Conservation (phyloP, 495 filamentous ascomycete genomes). For the Aspergillus sclerotiicarbonarius region DNA sequence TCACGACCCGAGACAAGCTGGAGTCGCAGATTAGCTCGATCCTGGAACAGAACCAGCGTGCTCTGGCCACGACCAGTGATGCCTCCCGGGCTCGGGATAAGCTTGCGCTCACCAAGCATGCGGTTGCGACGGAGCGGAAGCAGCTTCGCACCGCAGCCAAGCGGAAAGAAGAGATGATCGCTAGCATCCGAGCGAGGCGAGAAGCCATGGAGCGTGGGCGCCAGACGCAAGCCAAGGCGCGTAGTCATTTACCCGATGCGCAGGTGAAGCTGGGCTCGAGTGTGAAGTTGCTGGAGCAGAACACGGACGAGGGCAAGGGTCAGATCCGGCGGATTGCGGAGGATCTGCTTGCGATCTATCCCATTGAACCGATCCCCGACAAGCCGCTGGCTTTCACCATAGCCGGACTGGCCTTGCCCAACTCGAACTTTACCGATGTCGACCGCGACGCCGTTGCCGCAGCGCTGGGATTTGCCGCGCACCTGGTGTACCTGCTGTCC, state of each 20-base stretch:
- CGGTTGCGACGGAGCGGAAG: conserved; percentile 62
- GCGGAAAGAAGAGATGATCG: conserved; percentile 60
- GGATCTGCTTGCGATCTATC: conserved; percentile 74
- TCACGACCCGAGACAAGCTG: conserved; percentile 71
- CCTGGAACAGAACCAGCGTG: conserved; percentile 52
- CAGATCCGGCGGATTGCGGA: conserved; percentile 85
- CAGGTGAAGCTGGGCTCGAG: conserved; percentile 58
- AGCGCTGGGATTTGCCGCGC: conserved; percentile 78
- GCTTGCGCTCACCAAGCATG: conserved; percentile 54
- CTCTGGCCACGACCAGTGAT: conserved; percentile 43
- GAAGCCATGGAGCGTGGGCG: conserved; percentile 65
- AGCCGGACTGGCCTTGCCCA: conserved; percentile 70
- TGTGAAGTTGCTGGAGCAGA: conserved; percentile 51
- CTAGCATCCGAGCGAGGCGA: conserved; percentile 62
- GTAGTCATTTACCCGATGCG: conserved; percentile 46
- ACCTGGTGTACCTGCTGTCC: conserved; percentile 71
- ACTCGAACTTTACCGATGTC: conserved; percentile 65
- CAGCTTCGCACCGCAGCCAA: conserved; percentile 58
- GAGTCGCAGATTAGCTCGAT: conserved; percentile 75
- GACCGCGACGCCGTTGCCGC: conserved; percentile 72
- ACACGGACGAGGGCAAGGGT: conserved; percentile 63
- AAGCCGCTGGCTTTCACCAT: conserved; percentile 75
- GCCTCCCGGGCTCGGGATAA: conserved; percentile 65
- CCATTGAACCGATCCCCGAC: conserved; percentile 64
- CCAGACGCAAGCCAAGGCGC: conserved; percentile 53